Percentiles rank a stretch among this genome's conserved stretches.
Conservation (phyloP, 2,329 filamentous ascomycete species). For the Rosellinia necatrix region DNA sequence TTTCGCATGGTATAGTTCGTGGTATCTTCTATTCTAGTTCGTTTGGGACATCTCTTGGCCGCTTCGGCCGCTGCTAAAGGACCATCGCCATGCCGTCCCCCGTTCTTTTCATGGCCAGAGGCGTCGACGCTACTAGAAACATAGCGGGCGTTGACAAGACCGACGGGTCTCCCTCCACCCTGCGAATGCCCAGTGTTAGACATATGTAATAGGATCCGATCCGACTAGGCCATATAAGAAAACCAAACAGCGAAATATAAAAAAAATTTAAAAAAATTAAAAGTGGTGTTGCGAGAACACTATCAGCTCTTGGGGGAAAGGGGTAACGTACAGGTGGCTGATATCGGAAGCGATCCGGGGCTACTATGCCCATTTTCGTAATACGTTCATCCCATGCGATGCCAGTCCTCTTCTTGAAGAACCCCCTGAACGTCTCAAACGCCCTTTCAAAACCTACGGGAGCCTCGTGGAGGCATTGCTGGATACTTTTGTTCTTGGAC, state of each 20-base stretch:
- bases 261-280: neutral
- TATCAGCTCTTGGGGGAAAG: neutral
- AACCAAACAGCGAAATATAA: neutral
- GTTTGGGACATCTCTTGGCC: neutral
- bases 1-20: neutral
- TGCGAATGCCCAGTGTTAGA: constrained; percentile 28
- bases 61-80: neutral
- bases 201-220: too few species aligned
- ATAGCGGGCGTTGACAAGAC: constrained; percentile 23
- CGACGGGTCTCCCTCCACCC: constrained; percentile 46
- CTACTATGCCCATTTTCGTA: constrained; percentile 40
- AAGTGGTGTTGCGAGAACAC: too few species aligned
- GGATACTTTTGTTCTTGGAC: constrained; percentile 43
- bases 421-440: constrained; percentile 55
- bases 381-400: constrained; percentile 64
- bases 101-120: neutral
- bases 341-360: constrained; percentile 48
- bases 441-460: constrained; percentile 49
- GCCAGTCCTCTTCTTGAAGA: constrained; percentile 63
- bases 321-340: constrained; percentile 50
- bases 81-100: neutral
- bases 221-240: too few species aligned
- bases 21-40: neutral
- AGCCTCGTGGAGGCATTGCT: constrained; percentile 46
- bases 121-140: neutral